A percentile compares a stretch with the other conserved stretches of the same genome.
Conservation (phyloP, 345 rosid species). For the Punica granatum region DNA sequence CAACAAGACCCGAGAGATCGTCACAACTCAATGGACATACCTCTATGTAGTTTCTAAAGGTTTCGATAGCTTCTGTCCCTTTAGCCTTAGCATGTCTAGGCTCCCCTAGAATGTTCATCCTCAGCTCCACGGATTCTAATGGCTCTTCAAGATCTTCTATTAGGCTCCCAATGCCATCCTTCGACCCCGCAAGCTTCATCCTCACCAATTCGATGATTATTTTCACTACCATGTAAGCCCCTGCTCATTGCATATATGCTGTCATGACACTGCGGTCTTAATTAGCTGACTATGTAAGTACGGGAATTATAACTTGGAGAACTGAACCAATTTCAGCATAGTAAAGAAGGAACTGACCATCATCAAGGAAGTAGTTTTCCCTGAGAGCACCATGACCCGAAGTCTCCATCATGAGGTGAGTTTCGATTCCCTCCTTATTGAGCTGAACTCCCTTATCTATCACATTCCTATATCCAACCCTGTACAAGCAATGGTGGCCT, state of each 20-base stretch:
- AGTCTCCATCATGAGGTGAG: slow-evolving; percentile 97
- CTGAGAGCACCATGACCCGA: slow-evolving; percentile 94
- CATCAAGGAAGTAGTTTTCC: slow-evolving; percentile 87
- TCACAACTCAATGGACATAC: too few relatives aligned
- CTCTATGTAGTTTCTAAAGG: slow-evolving; percentile 57
- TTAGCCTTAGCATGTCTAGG: slow-evolving; percentile 66
- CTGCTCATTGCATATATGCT: slow-evolving; percentile 17
- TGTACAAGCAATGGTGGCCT: slow-evolving; percentile 81
- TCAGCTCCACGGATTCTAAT: slow-evolving; percentile 46
- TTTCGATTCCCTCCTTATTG: slow-evolving; percentile 63
- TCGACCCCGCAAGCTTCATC: slow-evolving; percentile 60
- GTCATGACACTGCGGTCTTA: not conserved
- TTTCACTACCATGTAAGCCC: slow-evolving; percentile 93
- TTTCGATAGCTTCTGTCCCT: slow-evolving; percentile 65
- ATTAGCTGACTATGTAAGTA: too few relatives aligned
- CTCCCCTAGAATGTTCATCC: slow-evolving; percentile 67
- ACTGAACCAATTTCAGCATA: too few relatives aligned
- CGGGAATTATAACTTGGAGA: too few relatives aligned
- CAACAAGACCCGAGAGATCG: too few relatives aligned
- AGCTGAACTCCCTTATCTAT: slow-evolving; percentile 84
- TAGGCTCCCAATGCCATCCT: slow-evolving; percentile 66
- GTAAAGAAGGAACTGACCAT: slow-evolving; percentile 31
- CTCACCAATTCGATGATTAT: slow-evolving; percentile 83
- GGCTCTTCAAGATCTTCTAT: slow-evolving; percentile 78
- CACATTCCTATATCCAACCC: slow-evolving; percentile 89